A percentile compares a stretch with the other conserved stretches of the same genome.
Conservation (phyloP, 192 early-diverging fungal species). For the Coemansia umbellata region DNA sequence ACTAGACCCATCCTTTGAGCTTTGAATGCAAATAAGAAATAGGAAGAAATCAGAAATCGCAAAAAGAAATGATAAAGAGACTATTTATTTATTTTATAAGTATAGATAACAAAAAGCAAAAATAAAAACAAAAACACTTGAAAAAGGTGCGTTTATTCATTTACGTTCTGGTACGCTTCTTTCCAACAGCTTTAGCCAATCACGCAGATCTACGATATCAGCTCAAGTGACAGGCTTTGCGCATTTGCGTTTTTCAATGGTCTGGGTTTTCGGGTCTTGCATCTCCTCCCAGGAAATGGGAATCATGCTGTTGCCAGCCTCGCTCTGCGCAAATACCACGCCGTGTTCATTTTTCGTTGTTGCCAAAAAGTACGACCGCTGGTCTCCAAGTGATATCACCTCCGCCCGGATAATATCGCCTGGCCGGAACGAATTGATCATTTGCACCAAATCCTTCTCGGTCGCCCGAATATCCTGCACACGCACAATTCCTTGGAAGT, state of each 20-base stretch:
- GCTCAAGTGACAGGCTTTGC: constrained; percentile 89
- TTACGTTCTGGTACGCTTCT: no score
- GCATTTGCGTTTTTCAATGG: constrained; percentile 88
- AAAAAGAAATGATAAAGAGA: no score
- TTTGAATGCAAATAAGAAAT: neutral
- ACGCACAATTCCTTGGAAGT: constrained; percentile 87
- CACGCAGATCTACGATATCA: no score
- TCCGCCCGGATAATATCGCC: constrained; percentile 88
- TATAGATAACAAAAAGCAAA: neutral
- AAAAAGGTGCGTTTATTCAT: no score
- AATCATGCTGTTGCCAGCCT: constrained; percentile 78
- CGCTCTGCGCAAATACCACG: constrained; percentile 88
- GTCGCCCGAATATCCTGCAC: constrained; percentile 93
- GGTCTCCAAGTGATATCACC: constrained; percentile 90
- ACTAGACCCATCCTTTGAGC: neutral
- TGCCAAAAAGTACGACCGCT: constrained; percentile 83
- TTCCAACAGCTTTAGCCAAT: no score
- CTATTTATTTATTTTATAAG: no score
- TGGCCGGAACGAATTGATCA: constrained; percentile 85
- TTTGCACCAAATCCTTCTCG: constrained; percentile 91
- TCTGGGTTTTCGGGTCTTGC: constrained; percentile 89
- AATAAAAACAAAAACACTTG: no score
- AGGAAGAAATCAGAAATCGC: neutral
- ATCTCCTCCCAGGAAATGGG: constrained; percentile 98
- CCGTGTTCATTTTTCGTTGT: constrained; percentile 93